Conservation (phyloP, 345 rosid genomes). For the Brassica nigra region DNA sequence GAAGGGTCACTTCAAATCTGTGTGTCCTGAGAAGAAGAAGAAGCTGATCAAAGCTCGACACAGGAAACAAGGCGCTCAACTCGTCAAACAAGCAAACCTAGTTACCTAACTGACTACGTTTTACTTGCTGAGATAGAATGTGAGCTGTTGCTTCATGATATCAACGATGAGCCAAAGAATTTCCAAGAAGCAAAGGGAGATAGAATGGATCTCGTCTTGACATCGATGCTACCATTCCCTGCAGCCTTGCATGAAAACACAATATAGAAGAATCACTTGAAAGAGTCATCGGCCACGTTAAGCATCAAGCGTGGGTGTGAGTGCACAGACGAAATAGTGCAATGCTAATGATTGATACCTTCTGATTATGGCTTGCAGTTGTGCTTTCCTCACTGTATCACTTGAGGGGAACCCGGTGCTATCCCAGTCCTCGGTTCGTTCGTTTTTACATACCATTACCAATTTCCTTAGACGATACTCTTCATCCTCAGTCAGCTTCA, state of each 20-base stretch:
- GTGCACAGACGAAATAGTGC: neutral
- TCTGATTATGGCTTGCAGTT: slow-evolving; percentile 77
- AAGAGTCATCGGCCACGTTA: neutral
- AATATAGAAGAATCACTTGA: neutral
- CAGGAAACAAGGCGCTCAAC: too few species aligned
- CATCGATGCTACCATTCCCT: slow-evolving; percentile 74
- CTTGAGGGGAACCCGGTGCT: slow-evolving; percentile 55
- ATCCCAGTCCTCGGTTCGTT: slow-evolving; percentile 72
- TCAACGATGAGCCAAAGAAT: too few species aligned
- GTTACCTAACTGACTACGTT: too few species aligned
- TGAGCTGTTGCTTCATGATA: too few species aligned
- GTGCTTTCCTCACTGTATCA: slow-evolving; percentile 67
- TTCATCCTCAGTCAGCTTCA: slow-evolving; percentile 55
- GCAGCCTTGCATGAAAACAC: slow-evolving; percentile 47
- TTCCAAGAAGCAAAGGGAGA: too few species aligned
- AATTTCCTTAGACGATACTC: slow-evolving; percentile 58
- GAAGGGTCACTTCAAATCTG: too few species aligned
- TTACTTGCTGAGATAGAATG: too few species aligned
- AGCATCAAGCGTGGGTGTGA: neutral
- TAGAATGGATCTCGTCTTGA: slow-evolving; percentile 35
- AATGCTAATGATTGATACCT: slow-evolving; percentile 35
- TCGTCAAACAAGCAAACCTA: too few species aligned
- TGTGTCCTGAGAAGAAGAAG: too few species aligned
- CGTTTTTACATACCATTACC: slow-evolving; percentile 52
- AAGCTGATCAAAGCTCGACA: too few species aligned